phyloP scores from a whole-genome alignment of 306 rosid genomes.

The Chamaecrista fasciculata region DNA sequence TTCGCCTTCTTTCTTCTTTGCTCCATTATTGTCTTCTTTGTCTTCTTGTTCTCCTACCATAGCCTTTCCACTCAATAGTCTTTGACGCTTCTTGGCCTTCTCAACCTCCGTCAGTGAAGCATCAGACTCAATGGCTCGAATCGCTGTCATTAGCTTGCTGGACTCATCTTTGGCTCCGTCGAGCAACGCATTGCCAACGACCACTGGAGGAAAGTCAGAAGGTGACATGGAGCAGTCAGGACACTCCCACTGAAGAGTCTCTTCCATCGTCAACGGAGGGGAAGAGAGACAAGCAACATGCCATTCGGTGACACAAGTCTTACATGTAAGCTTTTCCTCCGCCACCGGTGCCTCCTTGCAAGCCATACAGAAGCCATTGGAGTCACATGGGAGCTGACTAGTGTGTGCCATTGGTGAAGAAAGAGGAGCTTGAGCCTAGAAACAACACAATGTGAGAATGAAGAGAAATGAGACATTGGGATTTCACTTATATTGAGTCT shows the following conservation, averaged over 20 bases:
- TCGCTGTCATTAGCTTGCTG: slow-evolving; percentile 32
- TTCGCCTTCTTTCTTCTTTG: background rate
- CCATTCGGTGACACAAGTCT: no score
- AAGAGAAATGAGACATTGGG: no score
- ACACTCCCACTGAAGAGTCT: slow-evolving; percentile 45
- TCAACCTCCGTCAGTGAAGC: slow-evolving; percentile 45
- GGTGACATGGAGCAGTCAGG: slow-evolving; percentile 46
- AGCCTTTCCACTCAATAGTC: slow-evolving; percentile 47
- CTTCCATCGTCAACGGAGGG: slow-evolving; percentile 39
- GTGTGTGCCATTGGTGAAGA: slow-evolving; percentile 25
- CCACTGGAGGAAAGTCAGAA: background rate
- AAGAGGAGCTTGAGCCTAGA: background rate
- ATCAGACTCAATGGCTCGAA: slow-evolving; percentile 55
- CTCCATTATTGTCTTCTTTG: background rate
- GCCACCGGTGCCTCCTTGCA: slow-evolving; percentile 46
- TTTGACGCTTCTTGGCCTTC: no score
- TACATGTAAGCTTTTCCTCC: no score
- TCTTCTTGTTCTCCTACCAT: background rate
- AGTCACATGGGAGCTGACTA: no score
- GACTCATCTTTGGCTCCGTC: background rate
- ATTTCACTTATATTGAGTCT: no score
- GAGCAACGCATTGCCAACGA: background rate
- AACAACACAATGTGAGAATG: background rate
- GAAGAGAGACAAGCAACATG: no score
- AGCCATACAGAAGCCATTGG: slow-evolving; percentile 53